These are phyloP conservation scores for Eucalyptus marginata DNA, from an alignment of 345 rosid species.

Conservation along the genomic window DNA sequence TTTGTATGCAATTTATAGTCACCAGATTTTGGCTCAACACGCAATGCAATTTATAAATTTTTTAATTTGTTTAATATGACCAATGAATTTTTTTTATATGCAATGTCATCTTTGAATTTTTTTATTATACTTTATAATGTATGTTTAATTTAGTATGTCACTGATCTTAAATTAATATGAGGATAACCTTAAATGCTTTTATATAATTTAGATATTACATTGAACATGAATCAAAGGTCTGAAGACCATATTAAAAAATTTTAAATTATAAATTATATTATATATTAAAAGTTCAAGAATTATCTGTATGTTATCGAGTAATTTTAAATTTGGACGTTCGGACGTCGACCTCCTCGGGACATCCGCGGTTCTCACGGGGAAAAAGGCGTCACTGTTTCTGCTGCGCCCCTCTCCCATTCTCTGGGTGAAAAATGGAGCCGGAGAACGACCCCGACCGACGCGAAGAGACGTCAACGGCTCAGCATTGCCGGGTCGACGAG, in stretches of 20 bases:
- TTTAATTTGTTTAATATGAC: too few species aligned
- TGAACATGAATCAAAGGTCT: fast-evolving
- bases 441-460: background rate
- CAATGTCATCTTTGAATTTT: fast-evolving
- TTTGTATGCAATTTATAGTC: background rate
- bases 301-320: background rate
- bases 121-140: too few species aligned
- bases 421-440: background rate
- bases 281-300: too few species aligned
- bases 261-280: too few species aligned
- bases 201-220: too few species aligned
- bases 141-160: too few species aligned
- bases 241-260: fast-evolving
- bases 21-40: fast-evolving
- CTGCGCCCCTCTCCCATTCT: background rate
- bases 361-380: background rate
- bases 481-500: background rate
- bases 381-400: background rate
- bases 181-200: too few species aligned
- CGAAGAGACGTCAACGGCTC: background rate
- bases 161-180: too few species aligned
- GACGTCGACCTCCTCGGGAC: background rate
- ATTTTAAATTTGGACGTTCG: background rate
- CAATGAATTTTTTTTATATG: fast-evolving
- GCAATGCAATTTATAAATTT: too few species aligned